Evolutionary conservation across 345 rosid species (phyloP).

Genomic region (Bruguiera sexangula): DNA sequence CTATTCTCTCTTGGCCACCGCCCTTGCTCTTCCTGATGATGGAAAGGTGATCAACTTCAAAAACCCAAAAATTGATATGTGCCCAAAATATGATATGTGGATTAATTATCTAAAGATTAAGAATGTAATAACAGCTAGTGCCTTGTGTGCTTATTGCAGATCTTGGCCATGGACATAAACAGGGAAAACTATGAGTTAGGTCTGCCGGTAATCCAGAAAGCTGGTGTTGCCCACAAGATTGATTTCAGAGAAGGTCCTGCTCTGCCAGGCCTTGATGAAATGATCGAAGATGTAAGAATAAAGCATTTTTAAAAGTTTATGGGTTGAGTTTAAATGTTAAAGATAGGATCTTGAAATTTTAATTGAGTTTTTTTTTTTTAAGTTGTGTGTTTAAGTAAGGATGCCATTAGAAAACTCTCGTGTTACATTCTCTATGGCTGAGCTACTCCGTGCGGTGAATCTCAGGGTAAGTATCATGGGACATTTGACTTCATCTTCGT

Average conservation of each 20-base stretch:
- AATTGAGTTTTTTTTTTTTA: too few relatives aligned
- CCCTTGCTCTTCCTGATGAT: slow-evolving; percentile 89
- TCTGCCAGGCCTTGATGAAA: slow-evolving; percentile 76
- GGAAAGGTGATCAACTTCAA: slow-evolving; percentile 59
- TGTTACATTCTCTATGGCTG: too few relatives aligned
- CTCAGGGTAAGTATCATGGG: slow-evolving; percentile 77
- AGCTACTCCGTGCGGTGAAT: slow-evolving; percentile 1
- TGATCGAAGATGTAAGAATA: slow-evolving; percentile 76
- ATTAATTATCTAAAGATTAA: neutral
- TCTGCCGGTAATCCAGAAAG: slow-evolving; percentile 80
- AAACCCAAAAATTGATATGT: neutral
- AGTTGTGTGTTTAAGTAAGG: too few relatives aligned
- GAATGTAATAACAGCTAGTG: neutral
- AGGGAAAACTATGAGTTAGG: slow-evolving; percentile 92
- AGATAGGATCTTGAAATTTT: too few relatives aligned
- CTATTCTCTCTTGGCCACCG: slow-evolving; percentile 93
- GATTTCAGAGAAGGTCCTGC: slow-evolving; percentile 98
- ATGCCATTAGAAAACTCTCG: too few relatives aligned
- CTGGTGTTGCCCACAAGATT: slow-evolving; percentile 97
- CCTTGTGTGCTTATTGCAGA: slow-evolving; percentile 37
- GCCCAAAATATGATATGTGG: neutral
- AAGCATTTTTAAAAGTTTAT: neutral
- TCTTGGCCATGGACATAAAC: slow-evolving; percentile 94
- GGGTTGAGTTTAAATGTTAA: too few relatives aligned
- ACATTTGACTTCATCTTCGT: slow-evolving; percentile 89